phyloP scores from a whole-genome alignment of 1,139 yeast species.

The Yamadazyma atlantica region DNA sequence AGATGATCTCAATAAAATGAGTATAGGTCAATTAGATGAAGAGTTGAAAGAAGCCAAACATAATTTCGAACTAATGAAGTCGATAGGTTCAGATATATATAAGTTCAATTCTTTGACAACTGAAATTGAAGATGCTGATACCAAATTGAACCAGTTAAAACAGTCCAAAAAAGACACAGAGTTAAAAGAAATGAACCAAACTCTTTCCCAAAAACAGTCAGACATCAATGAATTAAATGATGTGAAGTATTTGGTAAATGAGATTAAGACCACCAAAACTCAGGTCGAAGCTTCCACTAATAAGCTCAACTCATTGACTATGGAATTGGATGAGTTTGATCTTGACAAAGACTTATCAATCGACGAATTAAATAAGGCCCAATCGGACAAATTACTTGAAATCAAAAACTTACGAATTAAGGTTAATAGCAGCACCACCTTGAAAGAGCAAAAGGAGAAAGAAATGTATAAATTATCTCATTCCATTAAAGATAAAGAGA shows the following conservation, averaged over 20 bases:
- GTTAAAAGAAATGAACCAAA: constrained; percentile 8
- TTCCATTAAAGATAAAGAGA: constrained; percentile 55
- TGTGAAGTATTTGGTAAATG: constrained; percentile 9
- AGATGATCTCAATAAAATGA: constrained; percentile 37
- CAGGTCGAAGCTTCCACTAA: constrained; percentile 13
- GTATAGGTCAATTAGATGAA: constrained; percentile 35
- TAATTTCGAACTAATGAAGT: constrained; percentile 26
- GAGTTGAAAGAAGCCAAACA: constrained; percentile 32
- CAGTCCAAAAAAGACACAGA: background rate
- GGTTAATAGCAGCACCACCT: constrained; percentile 44
- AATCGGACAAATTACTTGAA: constrained; percentile 40
- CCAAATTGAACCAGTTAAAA: constrained; percentile 6
- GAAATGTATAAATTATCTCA: constrained; percentile 52
- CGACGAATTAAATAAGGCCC: constrained; percentile 32
- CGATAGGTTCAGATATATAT: constrained; percentile 29
- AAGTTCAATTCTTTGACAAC: constrained; percentile 23
- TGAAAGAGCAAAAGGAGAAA: constrained; percentile 48
- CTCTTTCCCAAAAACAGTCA: constrained; percentile 10
- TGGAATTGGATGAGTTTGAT: constrained; percentile 45
- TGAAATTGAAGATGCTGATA: constrained; percentile 9
- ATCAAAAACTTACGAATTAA: constrained; percentile 47
- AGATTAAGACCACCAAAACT: constrained; percentile 17
- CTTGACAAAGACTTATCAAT: constrained; percentile 30
- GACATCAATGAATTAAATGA: constrained; percentile 14
- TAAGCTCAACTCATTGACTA: constrained; percentile 9